phyloP scores from a whole-genome alignment of 495 filamentous ascomycete species.

The Symbiotaphrina buchneri region DNA sequence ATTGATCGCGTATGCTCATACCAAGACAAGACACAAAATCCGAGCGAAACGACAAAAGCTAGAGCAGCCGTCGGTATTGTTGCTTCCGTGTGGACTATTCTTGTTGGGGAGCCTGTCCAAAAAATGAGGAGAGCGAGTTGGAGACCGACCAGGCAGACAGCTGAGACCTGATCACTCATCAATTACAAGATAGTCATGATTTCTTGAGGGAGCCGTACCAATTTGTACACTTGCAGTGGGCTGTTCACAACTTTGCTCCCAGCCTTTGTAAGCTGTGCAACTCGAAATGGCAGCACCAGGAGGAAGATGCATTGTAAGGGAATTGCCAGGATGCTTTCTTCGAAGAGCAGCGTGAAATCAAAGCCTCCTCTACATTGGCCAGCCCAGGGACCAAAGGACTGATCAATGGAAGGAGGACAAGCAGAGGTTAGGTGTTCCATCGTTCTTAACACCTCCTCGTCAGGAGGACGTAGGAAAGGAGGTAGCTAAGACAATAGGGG shows the following conservation, averaged over 20 bases:
- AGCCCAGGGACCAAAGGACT: conserved; percentile 20
- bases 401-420: too few species aligned
- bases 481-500: too few species aligned
- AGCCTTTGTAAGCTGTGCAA: conserved; percentile 20
- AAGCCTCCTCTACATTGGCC: conserved; percentile 24
- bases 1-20: conserved; percentile 30
- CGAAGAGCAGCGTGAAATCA: conserved; percentile 39
- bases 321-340: conserved; percentile 28
- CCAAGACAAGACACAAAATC: conserved; percentile 25
- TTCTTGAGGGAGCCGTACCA: too few species aligned
- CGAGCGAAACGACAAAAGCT: conserved; percentile 16
- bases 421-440: too few species aligned
- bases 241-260: conserved; percentile 21
- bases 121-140: too few species aligned
- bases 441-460: too few species aligned
- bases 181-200: neutral
- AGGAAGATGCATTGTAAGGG: conserved; percentile 25
- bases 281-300: conserved; percentile 20
- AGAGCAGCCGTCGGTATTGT: conserved; percentile 25
- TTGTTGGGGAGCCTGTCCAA: too few species aligned
- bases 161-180: conserved; percentile 20
- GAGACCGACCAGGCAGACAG: too few species aligned
- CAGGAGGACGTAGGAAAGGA: too few species aligned
- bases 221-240: conserved; percentile 17
- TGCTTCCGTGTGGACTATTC: conserved; percentile 14